Percentiles rank a stretch among this genome's conserved stretches.
Evolutionary conservation across 2,329 filamentous ascomycete species (phyloP).

Genomic region (Lecanosticta acicola): DNA sequence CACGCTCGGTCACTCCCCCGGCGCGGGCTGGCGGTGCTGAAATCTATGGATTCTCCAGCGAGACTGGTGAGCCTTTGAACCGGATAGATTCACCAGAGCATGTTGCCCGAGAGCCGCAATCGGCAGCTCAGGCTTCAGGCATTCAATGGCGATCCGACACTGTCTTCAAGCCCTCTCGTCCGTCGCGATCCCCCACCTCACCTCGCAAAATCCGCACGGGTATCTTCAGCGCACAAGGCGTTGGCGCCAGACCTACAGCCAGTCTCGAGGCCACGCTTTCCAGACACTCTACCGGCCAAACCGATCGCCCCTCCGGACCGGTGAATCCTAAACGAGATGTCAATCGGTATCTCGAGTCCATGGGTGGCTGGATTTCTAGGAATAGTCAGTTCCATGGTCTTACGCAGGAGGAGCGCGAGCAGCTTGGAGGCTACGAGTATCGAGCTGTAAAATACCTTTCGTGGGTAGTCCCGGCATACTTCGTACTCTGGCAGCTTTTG

Average conservation of each 20-base stretch:
- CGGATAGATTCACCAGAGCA: background rate
- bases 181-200: background rate
- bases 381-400: conserved; percentile 54
- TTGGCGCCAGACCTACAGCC: conserved; percentile 31
- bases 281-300: background rate
- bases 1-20: background rate
- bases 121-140: background rate
- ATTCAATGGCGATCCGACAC: conserved; percentile 6
- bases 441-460: conserved; percentile 56
- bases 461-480: conserved; percentile 57
- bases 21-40: background rate
- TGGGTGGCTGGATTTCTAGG: conserved; percentile 31
- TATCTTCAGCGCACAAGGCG: conserved; percentile 28
- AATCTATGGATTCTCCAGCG: background rate
- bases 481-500: conserved; percentile 54
- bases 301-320: background rate
- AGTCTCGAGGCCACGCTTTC: conserved; percentile 19
- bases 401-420: conserved; percentile 49
- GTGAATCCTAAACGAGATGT: conserved; percentile 6
- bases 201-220: background rate
- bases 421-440: conserved; percentile 60
- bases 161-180: conserved; percentile 2
- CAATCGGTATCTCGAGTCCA: conserved; percentile 15
- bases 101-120: background rate
- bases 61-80: background rate